A percentile compares a stretch with the other conserved stretches of the same genome.
phyloP scores from a whole-genome alignment of 176 grass and related monocot genomes.

The Thalia dealbata region DNA sequence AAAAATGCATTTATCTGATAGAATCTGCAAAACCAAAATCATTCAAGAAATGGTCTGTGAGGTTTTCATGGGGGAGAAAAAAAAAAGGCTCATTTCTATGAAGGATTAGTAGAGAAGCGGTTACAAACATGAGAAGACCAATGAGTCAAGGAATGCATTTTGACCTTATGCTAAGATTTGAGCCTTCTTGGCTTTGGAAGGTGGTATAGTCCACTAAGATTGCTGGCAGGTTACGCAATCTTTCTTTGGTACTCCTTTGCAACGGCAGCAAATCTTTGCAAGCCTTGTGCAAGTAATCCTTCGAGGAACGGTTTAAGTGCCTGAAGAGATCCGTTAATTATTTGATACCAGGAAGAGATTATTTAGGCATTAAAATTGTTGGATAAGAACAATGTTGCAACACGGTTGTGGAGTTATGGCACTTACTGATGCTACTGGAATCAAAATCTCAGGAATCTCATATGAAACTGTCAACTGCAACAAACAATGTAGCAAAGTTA shows the following conservation, averaged over 20 bases:
- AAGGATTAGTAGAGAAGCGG: no score
- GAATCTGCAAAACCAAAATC: neutral
- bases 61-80: no score
- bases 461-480: conserved; percentile 84
- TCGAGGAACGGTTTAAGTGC: conserved; percentile 87
- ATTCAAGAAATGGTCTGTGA: no score
- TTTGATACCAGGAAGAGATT: neutral
- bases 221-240: conserved; percentile 28
- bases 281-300: conserved; percentile 55
- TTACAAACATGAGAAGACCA: no score
- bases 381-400: neutral
- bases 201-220: neutral
- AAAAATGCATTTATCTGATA: neutral
- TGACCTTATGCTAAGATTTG: no score
- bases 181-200: neutral
- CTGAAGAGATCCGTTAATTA: conserved; percentile 26
- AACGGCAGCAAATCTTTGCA: conserved; percentile 46
- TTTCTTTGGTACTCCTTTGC: conserved; percentile 56
- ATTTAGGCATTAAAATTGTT: neutral
- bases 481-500: neutral
- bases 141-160: no score
- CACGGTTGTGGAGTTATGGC: neutral
- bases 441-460: conserved; percentile 78
- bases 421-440: conserved; percentile 72
- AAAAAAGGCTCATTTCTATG: no score